These are phyloP conservation scores for Solanum verrucosum DNA, from an alignment of 257 asterid species.

Conservation along the genomic window DNA sequence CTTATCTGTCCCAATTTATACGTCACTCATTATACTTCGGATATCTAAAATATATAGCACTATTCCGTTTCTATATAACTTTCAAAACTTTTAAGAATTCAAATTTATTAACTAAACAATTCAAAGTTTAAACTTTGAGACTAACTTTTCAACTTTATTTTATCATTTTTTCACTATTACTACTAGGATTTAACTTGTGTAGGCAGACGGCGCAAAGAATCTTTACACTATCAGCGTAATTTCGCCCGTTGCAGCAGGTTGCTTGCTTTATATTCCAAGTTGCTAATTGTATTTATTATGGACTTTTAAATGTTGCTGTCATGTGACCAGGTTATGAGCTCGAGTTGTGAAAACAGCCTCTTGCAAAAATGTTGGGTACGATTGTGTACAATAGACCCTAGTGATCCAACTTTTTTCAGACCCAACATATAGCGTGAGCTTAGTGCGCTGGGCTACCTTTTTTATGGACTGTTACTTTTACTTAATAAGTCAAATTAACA, in stretches of 20 bases:
- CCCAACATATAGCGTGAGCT: not conserved
- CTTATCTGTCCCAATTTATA: not conserved
- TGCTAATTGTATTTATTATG: not conserved
- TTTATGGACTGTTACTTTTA: not conserved
- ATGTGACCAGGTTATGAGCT: not conserved
- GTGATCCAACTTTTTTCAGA: not conserved
- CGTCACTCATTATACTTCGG: not conserved
- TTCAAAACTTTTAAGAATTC: not conserved
- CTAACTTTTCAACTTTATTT: not conserved
- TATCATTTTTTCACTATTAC: not conserved
- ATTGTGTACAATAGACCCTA: not conserved
- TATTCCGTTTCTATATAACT: not conserved
- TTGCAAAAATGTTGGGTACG: not conserved
- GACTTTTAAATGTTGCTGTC: not conserved
- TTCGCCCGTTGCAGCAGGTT: not conserved
- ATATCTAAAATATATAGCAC: not conserved
- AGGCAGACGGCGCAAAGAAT: not conserved
- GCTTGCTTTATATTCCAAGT: not conserved
- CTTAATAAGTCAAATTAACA: not conserved
- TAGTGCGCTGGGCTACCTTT: not conserved
- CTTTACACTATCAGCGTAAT: not conserved
- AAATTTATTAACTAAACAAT: not conserved
- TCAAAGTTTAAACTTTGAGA: not conserved
- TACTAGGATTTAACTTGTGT: not conserved
- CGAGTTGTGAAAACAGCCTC: not conserved